Conservation (phyloP, 768 basidiomycete genomes). For the Rhodotorula taiwanensis region DNA sequence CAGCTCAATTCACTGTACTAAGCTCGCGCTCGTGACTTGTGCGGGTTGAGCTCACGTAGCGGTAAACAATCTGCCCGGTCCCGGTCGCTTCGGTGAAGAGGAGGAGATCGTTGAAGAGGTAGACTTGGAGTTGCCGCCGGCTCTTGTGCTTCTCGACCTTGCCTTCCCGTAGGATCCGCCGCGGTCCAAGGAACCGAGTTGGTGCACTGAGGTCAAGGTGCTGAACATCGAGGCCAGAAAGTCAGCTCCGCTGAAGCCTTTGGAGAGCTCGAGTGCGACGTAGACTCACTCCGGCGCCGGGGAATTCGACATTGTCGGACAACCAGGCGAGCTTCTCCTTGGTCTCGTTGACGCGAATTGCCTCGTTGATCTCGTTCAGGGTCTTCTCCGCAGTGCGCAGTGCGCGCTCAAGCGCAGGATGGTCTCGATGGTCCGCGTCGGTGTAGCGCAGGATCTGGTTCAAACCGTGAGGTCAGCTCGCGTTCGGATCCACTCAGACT, state of each 20-base stretch:
- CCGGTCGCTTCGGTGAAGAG: conserved; percentile 65
- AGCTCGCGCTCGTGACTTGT: too few species aligned
- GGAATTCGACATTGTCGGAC: conserved; percentile 78
- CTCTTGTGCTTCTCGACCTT: conserved; percentile 72
- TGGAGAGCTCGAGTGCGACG: background rate
- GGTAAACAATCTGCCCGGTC: conserved; percentile 21
- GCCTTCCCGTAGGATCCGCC: conserved; percentile 74
- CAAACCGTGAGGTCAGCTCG: background rate
- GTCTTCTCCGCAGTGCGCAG: conserved; percentile 64
- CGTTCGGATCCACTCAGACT: background rate
- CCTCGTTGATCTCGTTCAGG: conserved; percentile 76
- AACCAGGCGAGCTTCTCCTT: conserved; percentile 65
- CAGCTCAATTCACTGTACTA: too few species aligned
- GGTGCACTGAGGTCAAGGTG: conserved; percentile 84
- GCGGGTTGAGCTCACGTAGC: conserved; percentile 8
- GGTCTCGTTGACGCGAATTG: conserved; percentile 75
- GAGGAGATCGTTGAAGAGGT: conserved; percentile 83
- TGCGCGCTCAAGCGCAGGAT: conserved; percentile 50
- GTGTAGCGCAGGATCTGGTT: conserved; percentile 70
- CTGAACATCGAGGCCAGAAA: background rate
- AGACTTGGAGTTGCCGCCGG: conserved; percentile 64
- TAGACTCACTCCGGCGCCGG: conserved; percentile 55
- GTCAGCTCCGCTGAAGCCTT: background rate
- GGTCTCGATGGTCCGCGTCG: conserved; percentile 49
- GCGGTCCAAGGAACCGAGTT: conserved; percentile 73